Evolutionary conservation across 768 basidiomycete species (phyloP).

Genomic region (Tulasnella sp.): DNA sequence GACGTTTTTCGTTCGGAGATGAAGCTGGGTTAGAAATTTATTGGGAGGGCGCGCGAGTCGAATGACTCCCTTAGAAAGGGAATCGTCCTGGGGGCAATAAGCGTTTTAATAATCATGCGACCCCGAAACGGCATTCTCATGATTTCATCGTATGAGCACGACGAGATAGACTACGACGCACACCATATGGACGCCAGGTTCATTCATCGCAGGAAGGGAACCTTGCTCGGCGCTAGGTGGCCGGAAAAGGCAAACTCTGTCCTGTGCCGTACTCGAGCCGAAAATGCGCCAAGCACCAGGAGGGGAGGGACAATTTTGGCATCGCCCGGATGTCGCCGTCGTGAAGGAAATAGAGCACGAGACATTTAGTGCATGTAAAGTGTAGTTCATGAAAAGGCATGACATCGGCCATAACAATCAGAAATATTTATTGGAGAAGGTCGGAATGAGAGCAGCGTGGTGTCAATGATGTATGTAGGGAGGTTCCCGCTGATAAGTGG

Average conservation of each 20-base stretch:
- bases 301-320: neutral
- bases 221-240: neutral
- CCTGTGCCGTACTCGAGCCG: neutral
- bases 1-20: constrained; percentile 2
- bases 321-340: constrained; percentile 1
- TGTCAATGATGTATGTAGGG: constrained; percentile 8
- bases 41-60: neutral
- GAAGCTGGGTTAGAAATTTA: constrained; percentile 10
- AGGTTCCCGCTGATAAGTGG: constrained; percentile 9
- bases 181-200: neutral
- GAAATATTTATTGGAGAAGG: neutral
- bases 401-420: neutral
- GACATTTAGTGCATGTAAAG: constrained; percentile 8
- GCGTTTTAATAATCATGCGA: constrained; percentile 7
- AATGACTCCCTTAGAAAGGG: neutral
- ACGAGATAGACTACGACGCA: constrained; percentile 1
- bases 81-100: neutral
- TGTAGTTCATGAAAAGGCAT: neutral
- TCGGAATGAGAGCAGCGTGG: neutral
- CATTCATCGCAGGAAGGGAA: neutral
- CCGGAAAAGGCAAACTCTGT: neutral
- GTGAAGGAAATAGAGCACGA: neutral
- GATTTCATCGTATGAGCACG: neutral
- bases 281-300: neutral
- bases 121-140: neutral